A percentile compares a stretch with the other conserved stretches of the same genome.
Conservation (phyloP, 1,139 yeast genomes). For the Komagataea norvegica region DNA sequence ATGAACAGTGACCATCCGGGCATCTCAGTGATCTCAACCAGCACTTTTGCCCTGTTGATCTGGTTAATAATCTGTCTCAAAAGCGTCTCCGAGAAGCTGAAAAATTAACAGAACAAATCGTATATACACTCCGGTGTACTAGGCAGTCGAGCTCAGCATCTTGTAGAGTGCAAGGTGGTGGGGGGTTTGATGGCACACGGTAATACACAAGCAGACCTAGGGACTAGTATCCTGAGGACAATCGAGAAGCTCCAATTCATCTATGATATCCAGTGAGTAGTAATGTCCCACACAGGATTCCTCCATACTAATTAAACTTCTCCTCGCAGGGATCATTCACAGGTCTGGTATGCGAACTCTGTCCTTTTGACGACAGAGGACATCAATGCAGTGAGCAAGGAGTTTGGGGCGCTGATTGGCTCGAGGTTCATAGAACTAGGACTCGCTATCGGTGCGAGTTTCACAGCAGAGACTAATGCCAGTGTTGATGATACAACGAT, state of each 20-base stretch:
- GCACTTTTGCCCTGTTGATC: too few relatives aligned
- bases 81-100: too few relatives aligned
- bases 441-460: conserved; percentile 13
- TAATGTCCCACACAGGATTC: background rate
- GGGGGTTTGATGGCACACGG: background rate
- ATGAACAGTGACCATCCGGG: too few relatives aligned
- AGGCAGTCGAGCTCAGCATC: too few relatives aligned
- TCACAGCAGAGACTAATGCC: conserved; percentile 3
- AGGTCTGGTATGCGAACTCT: conserved; percentile 22
- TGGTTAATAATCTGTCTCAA: too few relatives aligned
- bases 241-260: conserved; percentile 17
- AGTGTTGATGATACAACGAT: conserved; percentile 10
- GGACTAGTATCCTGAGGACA: background rate
- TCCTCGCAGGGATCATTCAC: conserved; percentile 14
- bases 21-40: too few relatives aligned
- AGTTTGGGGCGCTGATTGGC: conserved; percentile 12
- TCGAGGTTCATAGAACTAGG: conserved; percentile 19
- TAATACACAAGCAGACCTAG: background rate
- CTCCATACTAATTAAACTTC: conserved; percentile 1
- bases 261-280: conserved; percentile 17
- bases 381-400: conserved; percentile 12
- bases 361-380: conserved; percentile 16
- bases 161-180: too few relatives aligned
- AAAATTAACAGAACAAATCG: too few relatives aligned
- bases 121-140: too few relatives aligned